These are phyloP conservation scores for Ceratocystiopsis sp. DNA, from an alignment of 2,329 filamentous ascomycete species.

Conservation along the genomic window DNA sequence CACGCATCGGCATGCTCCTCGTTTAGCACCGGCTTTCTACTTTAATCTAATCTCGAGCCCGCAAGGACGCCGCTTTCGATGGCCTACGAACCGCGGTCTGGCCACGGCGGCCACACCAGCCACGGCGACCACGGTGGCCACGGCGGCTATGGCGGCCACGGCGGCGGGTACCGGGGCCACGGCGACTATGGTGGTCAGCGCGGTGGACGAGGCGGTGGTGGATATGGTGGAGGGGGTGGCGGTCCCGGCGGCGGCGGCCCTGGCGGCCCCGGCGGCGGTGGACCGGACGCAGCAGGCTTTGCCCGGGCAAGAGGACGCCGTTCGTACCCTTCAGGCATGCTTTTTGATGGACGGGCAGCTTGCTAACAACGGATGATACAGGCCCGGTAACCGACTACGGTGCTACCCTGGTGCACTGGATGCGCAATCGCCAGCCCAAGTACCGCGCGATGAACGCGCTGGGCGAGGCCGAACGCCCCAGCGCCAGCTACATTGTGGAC, in stretches of 20 bases:
- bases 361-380: slow-evolving; percentile 17
- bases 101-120: no score
- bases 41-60: no score
- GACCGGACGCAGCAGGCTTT: slow-evolving; percentile 5
- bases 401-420: slow-evolving; percentile 79
- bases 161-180: slow-evolving; percentile 10
- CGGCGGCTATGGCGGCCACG: slow-evolving; percentile 14
- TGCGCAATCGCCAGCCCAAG: slow-evolving; percentile 62
- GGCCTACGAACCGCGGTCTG: no score
- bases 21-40: no score
- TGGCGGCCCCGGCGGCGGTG: slow-evolving; percentile 5
- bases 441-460: slow-evolving; percentile 49
- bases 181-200: slow-evolving; percentile 4
- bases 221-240: slow-evolving; percentile 13
- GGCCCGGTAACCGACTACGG: slow-evolving; percentile 89
- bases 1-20: no score
- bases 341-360: neutral
- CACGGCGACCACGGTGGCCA: no score
- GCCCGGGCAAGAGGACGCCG: slow-evolving; percentile 9
- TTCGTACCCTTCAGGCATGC: slow-evolving; percentile 2
- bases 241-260: slow-evolving; percentile 12
- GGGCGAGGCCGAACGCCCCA: slow-evolving; percentile 70
- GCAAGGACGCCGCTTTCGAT: no score
- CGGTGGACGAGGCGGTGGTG: slow-evolving; percentile 7
- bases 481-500: slow-evolving; percentile 77